These are phyloP conservation scores for Pseudomonodictys pantanalensis DNA, from an alignment of 495 filamentous ascomycete species.

Conservation along the genomic window DNA sequence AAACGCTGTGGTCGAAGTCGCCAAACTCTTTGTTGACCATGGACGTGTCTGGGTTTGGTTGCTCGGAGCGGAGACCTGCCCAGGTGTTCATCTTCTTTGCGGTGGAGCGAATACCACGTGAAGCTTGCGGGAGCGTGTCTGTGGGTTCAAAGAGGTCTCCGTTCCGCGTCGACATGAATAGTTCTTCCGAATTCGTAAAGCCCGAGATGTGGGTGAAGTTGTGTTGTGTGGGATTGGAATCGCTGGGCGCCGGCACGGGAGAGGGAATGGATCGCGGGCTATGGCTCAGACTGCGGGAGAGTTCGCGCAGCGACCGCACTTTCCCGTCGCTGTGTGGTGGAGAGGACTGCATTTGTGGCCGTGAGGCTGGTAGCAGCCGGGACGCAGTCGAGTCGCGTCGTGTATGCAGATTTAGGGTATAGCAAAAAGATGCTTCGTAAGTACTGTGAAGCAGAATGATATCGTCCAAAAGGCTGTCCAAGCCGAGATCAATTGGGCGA, in stretches of 20 bases:
- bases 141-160: constrained; percentile 25
- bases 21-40: constrained; percentile 32
- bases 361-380: not conserved
- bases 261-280: constrained; percentile 24
- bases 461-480: constrained; percentile 10
- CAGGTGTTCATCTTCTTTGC: constrained; percentile 33
- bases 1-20: constrained; percentile 32
- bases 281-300: constrained; percentile 27
- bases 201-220: too few species aligned
- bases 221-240: constrained; percentile 31
- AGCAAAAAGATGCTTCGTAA: constrained; percentile 19
- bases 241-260: constrained; percentile 16
- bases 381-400: constrained; percentile 17
- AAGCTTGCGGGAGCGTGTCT: constrained; percentile 18
- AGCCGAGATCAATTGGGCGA: constrained; percentile 15
- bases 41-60: constrained; percentile 25
- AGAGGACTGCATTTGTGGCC: constrained; percentile 21
- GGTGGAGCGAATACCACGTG: constrained; percentile 29
- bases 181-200: constrained; percentile 19
- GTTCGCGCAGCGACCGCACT: constrained; percentile 28
- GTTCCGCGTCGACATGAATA: constrained; percentile 32
- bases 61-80: constrained; percentile 21
- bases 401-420: constrained; percentile 20
- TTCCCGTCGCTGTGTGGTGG: constrained; percentile 31
- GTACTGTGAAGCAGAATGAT: constrained; percentile 11